Percentiles rank a stretch among this genome's conserved stretches.
These are phyloP conservation scores for Globisporangium mamillatum DNA, from an alignment of 352 stramenopile genomes.

Conservation along the genomic window DNA sequence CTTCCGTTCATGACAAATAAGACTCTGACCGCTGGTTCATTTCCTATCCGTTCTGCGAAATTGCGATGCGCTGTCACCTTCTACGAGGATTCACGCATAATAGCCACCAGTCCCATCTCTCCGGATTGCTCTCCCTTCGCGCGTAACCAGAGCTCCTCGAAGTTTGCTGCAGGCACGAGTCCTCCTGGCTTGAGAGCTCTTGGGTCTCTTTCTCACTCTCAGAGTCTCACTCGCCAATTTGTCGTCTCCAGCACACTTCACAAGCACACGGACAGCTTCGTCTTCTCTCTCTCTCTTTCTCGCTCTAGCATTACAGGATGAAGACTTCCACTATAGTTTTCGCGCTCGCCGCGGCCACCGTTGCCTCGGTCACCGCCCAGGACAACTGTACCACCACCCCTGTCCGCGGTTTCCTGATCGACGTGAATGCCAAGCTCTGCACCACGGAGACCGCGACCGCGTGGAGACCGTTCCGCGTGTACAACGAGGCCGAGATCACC, in stretches of 20 bases:
- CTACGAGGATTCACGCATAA: no score
- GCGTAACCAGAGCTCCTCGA: neutral
- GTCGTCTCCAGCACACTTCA: neutral
- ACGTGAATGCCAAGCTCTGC: neutral
- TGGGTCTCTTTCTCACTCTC: neutral
- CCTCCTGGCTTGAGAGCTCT: neutral
- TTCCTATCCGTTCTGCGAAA: neutral
- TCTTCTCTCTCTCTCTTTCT: neutral
- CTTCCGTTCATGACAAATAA: neutral
- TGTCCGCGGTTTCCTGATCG: neutral
- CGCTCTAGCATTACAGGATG: neutral
- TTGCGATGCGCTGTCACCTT: no score
- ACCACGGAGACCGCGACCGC: neutral
- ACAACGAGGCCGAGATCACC: conserved; percentile 8
- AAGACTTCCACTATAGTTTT: neutral
- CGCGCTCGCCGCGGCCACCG: neutral
- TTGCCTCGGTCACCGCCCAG: neutral
- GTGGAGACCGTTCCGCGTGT: conserved; percentile 4
- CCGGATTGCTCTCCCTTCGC: neutral
- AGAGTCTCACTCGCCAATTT: neutral
- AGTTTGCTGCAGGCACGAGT: neutral
- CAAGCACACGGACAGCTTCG: neutral
- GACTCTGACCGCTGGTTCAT: neutral
- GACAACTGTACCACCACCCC: neutral
- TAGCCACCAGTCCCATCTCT: neutral